Evolutionary conservation across 169 alveolate species (phyloP).

Genomic region (Plasmodium cynomolgi): DNA sequence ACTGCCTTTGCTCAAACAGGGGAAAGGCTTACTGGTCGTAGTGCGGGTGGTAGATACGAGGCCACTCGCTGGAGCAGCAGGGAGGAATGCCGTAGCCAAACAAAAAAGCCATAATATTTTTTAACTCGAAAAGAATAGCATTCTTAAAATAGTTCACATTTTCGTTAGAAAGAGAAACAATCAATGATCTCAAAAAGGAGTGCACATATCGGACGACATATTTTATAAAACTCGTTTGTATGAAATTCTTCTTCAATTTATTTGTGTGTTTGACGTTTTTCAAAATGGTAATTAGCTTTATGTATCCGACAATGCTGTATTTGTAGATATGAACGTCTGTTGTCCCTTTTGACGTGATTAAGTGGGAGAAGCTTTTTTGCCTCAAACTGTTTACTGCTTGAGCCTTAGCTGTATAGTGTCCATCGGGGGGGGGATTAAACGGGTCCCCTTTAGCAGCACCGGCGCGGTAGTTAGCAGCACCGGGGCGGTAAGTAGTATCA

Average conservation of each 20-base stretch:
- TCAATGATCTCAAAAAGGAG: slow-evolving; percentile 25
- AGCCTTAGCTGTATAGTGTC: neutral
- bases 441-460: neutral
- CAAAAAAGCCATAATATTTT: slow-evolving; percentile 53
- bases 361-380: neutral
- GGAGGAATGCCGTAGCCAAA: slow-evolving; percentile 75
- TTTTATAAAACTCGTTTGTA: slow-evolving; percentile 51
- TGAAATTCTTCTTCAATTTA: slow-evolving; percentile 47
- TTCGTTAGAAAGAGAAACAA: slow-evolving; percentile 10
- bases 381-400: neutral
- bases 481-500: too few relatives aligned
- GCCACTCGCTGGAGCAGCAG: neutral
- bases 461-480: neutral
- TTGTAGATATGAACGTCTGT: slow-evolving; percentile 9
- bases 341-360: neutral
- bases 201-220: slow-evolving; percentile 36
- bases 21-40: slow-evolving; percentile 6
- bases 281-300: slow-evolving; percentile 20
- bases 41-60: slow-evolving; percentile 54
- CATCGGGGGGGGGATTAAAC: neutral
- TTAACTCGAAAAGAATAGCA: slow-evolving; percentile 30
- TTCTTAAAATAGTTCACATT: slow-evolving; percentile 54
- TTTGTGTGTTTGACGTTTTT: slow-evolving; percentile 7
- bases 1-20: too few relatives aligned
- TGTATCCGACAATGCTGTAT: slow-evolving; percentile 48